Evolutionary conservation across 192 early-diverging fungal genomes (phyloP), one percentile per base, ranked within the genome.

Genomic region (Backusella luteola): DNA sequence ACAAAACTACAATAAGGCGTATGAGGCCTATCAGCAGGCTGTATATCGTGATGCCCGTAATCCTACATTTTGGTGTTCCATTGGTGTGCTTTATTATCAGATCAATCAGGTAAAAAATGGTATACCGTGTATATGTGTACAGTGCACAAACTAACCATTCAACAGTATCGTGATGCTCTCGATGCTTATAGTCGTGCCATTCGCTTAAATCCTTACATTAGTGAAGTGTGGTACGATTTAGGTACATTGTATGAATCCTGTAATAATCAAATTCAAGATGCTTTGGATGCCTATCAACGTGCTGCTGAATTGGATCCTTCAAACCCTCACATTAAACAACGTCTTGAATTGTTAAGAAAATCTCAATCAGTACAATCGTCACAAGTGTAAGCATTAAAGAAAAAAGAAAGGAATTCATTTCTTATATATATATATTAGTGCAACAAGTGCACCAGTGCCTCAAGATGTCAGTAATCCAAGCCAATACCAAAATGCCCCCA

Each of bases 61-160:
- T 76, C 96, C 97, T 11, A 94, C 92, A 15, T 98, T 98, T 80
- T 99, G 98, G 98, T 98, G 96, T 82, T 97, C 96, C 5, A 99
- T 99, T 77, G 98, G 98, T 56, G 95, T 98, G 0, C 83, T 99
- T 6, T 99, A 99, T 78, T 99, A 93, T 86, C 94, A 98, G 79
- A 97, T 98, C 73, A 95, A 92, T 73, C 94, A 95, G 74, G 87
- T 88, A 81, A 42, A 19, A 23, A 14, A n/a, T 14, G 17, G 32
- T 32, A 32, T 32, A 32, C 32, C 2, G 0, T 44, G 42, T 19
- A 44, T 4, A 44, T 44, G 15, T 17, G 11, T 46, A 7, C 44
- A 12, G 2, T 32, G 32, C 32, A 32, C 34, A 32, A 42, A 32
- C 19, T 21, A 1, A 44, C 41, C 14, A 44, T 39, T 8, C 2